Evolutionary conservation across 176 grass and related monocot genomes (phyloP), one percentile per base, ranked within the genome.

Genomic region (Puya raimondii): DNA sequence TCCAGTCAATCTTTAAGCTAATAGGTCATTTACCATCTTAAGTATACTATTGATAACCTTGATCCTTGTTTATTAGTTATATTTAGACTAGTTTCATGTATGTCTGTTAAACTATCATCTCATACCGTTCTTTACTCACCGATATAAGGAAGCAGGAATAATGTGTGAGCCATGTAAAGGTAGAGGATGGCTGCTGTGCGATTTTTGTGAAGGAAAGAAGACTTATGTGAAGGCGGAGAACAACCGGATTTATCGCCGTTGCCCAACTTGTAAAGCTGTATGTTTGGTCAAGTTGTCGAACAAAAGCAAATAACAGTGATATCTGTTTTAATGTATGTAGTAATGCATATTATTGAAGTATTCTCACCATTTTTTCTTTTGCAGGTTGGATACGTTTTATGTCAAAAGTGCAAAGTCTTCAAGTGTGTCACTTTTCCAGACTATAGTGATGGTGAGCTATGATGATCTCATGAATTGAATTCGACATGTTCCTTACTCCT

Each of bases 241-340:
- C 65, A 91, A 49, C 74, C 70, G 89, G 72, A 53, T 88, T 49
- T 88, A 85, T 72, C 89, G 89, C 6, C 89, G 89, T 47, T 91
- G 85, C 89, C 89, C 85, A 1, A 91, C 85, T 49, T 91, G 89
- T 80, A 91, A 85, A 66, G 85, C 85, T 20, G 89, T 91, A 65
- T 72, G 89, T 80, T 49, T 29, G 11, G 1, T 0, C 1, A 42
- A 58, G 10, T 48, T 16, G 2, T n/a, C 10, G 12, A 54, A 27
- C 26, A 48, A 47, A 15, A 15, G 42, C 50, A 53, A 70, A 1
- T 70, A 16, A 17, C 13, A 8, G 54, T 59, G 1, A 10, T 20
- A 29, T 16, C 33, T 53, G 16, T n/a, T 25, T 11, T 18, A 29
- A 74, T 64, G 13, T 47, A 16, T 51, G 47, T 21, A 47, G 12